These are phyloP conservation scores for Daldinia caldariorum DNA, from an alignment of 495 filamentous ascomycete species.

Conservation along the genomic window DNA sequence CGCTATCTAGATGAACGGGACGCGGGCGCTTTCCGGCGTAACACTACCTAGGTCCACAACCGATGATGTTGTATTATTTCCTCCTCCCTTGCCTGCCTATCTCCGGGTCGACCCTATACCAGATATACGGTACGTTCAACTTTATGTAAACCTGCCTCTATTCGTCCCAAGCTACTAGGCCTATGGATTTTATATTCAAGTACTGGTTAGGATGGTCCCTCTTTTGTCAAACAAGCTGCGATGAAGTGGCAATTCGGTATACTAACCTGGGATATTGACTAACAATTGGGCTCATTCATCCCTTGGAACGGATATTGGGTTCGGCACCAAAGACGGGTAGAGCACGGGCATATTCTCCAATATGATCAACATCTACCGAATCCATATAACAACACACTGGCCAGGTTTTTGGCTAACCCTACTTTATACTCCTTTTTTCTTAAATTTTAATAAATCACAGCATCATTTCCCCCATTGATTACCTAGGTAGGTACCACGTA, in stretches of 20 bases:
- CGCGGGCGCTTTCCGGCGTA: neutral
- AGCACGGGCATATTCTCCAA: neutral
- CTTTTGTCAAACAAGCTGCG: too few relatives aligned
- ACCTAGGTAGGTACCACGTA: neutral
- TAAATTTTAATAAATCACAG: conserved; percentile 3
- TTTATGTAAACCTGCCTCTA: neutral
- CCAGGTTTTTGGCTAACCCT: neutral
- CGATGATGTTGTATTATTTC: neutral
- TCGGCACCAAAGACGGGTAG: too few relatives aligned
- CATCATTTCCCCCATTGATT: neutral
- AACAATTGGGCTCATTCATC: too few relatives aligned
- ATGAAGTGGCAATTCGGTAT: too few relatives aligned
- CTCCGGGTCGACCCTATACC: neutral
- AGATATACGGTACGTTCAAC: neutral
- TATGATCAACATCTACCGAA: neutral
- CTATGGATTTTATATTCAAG: neutral
- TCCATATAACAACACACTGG: conserved; percentile 15
- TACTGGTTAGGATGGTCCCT: too few relatives aligned
- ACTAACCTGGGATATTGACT: too few relatives aligned
- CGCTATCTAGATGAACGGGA: neutral
- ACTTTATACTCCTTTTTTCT: conserved; percentile 7
- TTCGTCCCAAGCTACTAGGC: neutral
- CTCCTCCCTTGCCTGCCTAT: neutral
- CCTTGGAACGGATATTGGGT: too few relatives aligned
- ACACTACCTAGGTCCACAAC: neutral